Base-by-base conservation (phyloP, 1,284 basidiomycete species). In the Mycosarcoma maydis region DNA sequence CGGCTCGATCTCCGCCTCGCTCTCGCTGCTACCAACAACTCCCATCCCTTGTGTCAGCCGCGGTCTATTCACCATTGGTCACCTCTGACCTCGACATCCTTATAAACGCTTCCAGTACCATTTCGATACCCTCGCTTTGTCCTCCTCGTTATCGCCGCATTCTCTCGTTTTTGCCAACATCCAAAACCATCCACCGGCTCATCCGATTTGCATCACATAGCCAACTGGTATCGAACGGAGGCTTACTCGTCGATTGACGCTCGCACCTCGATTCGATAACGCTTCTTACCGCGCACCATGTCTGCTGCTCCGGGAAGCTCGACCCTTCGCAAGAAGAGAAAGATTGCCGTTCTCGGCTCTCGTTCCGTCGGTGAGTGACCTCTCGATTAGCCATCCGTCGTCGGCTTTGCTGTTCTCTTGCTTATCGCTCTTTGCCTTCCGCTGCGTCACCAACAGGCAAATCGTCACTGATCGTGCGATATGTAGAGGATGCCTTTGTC, bases 381-480 rank as follows among this genome's bases (percentile, higher is more conserved):
- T 14, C n/a, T n/a, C n/a, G n/a, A n/a, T n/a, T n/a, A n/a, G n/a
- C 27, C 27, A 13, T 34, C 33, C 16, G 33, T 6, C 33, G 16
- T 11, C 16, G 16, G 33, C 10, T 2, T n/a, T 14, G 10, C 33
- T 16, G 10, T n/a, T 16, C 13, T 34, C 20, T 42, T 16, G 20
- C 10, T 33, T n/a, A 14, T 22, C 19, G n/a, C 17, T 41, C 48
- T 54, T 36, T 30, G 30, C 6, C 1, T 42, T 19, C 17, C 19
- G 32, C 30, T 46, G 1, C 34, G n/a, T n/a, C 16, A 6, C 11
- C 5, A 22, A 22, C 83, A 91, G 90, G 89, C 76, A 92, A 92
- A 84, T 90, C 88, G 16, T 92, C 90, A 33, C 86, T 92, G 23
- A 73, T 80, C 36, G 79, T 80, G 8, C 77, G 80, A n/a, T 80